Evolutionary conservation across 345 rosid species (phyloP), one percentile per base, ranked within the genome.

Genomic region (Sisymbrium altissimum): DNA sequence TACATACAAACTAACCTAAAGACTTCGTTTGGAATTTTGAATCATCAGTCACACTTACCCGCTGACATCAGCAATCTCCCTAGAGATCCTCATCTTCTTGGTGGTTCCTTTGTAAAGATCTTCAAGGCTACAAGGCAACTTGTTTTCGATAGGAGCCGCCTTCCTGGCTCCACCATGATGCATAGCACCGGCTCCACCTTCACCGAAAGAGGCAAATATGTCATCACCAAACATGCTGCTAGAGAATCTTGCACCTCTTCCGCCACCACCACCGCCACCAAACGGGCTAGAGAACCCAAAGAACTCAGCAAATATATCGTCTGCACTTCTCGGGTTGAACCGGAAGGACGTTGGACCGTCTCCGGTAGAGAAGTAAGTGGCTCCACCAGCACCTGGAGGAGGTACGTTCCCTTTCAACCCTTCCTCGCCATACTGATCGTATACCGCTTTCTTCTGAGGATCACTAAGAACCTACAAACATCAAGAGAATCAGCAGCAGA

Each of bases 341-440:
- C 86, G 57, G 70, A 83, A 89, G 17, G 87, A 45, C 13, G 93
- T 78, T 23, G 97, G 89, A 32, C 86, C 88, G 33, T 87, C 86
- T 3, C 98, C 93, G 0, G 93, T 80, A 8, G 89, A 82, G 86
- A 83, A 93, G 87, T 86, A 90, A 35, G 93, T 85, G n/a, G 93
- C 85, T 70, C 95, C 90, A 18, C 84, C 90, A 30, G 89, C 86
- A 52, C 53, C 87, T 0, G 92, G 92, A 6, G 96, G 88, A 3
- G 97, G 96, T 23, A 89, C 84, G 61, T 81, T 86, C 3, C 93
- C 96, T 70, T 89, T 89, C 23, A 91, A 80, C 0, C 91, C 97
- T 74, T 91, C 93, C 68, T 91, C 95, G 0, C 97, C 97, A 9
- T 85, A 91, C 46, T 87, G 97, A 68, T 91, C 93, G 63, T 87